Conservation (phyloP, 2,329 filamentous ascomycete genomes). For the Claviceps purpurea region DNA sequence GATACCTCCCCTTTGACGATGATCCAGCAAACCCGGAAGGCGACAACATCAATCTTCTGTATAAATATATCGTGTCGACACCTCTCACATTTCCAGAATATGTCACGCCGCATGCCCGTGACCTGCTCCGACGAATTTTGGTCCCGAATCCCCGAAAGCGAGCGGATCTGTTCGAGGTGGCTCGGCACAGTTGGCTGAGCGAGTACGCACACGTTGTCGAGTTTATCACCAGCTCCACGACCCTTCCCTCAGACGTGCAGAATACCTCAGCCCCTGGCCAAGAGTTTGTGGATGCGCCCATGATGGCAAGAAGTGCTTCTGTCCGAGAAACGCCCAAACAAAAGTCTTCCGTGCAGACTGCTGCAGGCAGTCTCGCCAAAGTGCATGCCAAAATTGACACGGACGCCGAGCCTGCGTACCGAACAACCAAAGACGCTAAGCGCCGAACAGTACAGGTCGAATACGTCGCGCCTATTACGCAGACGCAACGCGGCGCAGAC, state of each 20-base stretch:
- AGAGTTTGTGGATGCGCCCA: constrained; percentile 42
- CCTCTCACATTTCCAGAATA: constrained; percentile 97
- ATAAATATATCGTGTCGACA: constrained; percentile 98
- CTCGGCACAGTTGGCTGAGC: constrained; percentile 93
- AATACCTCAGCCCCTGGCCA: constrained; percentile 56
- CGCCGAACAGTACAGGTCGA: constrained; percentile 92
- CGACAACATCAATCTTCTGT: constrained; percentile 96
- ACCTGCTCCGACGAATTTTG: constrained; percentile 81
- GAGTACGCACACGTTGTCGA: constrained; percentile 95
- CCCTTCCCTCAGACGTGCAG: constrained; percentile 71
- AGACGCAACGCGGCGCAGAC: constrained; percentile 58
- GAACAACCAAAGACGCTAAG: constrained; percentile 73
- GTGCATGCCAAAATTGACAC: constrained; percentile 64
- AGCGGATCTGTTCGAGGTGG: constrained; percentile 93
- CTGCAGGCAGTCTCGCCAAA: constrained; percentile 51
- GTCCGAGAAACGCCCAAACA: constrained; percentile 76
- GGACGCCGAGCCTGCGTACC: constrained; percentile 41
- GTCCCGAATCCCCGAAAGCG: constrained; percentile 91
- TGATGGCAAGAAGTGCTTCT: constrained; percentile 74
- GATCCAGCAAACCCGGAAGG: constrained; percentile 96
- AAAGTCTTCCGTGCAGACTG: constrained; percentile 34
- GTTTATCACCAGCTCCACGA: constrained; percentile 93
- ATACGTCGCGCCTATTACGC: constrained; percentile 83
- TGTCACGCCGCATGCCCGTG: constrained; percentile 89
- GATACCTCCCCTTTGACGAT: constrained; percentile 94